Evolutionary conservation across 2,329 filamentous ascomycete genomes (phyloP).

Genomic region (Ceratocystiopsis sp.): DNA sequence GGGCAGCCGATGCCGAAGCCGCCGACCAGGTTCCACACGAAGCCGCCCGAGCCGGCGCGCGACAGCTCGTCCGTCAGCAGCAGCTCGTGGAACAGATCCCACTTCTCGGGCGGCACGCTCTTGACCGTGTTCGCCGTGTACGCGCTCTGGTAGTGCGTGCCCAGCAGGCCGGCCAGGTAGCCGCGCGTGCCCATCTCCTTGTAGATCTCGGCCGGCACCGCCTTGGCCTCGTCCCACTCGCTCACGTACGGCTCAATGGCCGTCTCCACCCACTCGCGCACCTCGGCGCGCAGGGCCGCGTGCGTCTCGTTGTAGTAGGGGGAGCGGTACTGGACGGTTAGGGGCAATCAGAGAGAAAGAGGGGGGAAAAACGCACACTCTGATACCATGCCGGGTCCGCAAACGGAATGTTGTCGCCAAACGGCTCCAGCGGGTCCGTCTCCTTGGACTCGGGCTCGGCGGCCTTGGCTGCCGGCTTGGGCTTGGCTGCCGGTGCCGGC

Average conservation of each 20-base stretch:
- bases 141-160: constrained; percentile 62
- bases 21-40: constrained; percentile 93
- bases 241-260: constrained; percentile 82
- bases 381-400: constrained; percentile 92
- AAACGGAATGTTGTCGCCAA: constrained; percentile 76
- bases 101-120: constrained; percentile 70
- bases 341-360: background rate
- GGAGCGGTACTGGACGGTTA: constrained; percentile 57
- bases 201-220: constrained; percentile 78
- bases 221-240: constrained; percentile 94
- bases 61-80: constrained; percentile 89
- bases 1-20: constrained; percentile 94
- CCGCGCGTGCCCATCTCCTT: constrained; percentile 88
- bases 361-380: constrained; percentile 39
- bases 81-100: constrained; percentile 98
- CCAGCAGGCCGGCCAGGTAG: constrained; percentile 83
- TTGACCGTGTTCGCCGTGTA: constrained; percentile 56
- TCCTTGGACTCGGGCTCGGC: constrained; percentile 2
- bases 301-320: constrained; percentile 95
- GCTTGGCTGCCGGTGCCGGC: constrained; percentile 16
- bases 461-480: constrained; percentile 17
- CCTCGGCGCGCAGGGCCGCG: constrained; percentile 74
- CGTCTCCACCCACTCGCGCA: constrained; percentile 79
- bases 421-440: constrained; percentile 61
- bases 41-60: constrained; percentile 71